Base-by-base conservation (phyloP, 495 filamentous ascomycete species). In the Penicillium maclennaniae region DNA sequence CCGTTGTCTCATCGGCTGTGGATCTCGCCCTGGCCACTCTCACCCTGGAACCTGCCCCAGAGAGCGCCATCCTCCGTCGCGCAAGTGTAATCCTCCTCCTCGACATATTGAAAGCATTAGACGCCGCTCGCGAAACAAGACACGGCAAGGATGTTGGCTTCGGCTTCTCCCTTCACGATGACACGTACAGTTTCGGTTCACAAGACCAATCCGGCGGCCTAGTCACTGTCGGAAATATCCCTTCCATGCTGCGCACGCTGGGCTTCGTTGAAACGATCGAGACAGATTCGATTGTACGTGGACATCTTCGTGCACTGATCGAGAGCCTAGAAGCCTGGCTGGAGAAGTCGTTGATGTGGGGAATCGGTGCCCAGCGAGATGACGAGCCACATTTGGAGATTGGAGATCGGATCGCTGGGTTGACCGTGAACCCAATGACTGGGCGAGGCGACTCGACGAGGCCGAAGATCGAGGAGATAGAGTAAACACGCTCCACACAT, bases 281-380 rank as follows among this genome's bases (percentile, higher is more conserved):
- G 61, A 78, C 72, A 27, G 91, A 96, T 67, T 80, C 76, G 8
- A 72, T 93, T 60, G 88, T 91, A 12, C 79, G 79, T 52, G 82
- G 85, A 44, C 87, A 95, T 74, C 79, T 87, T 20, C 74, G 73
- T 20, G 84, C 81, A 49, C 80, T 92, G 47, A 66, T 86, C 42
- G 88, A 91, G 69, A 87, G 82, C 42, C 55, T 95, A 54, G 82
- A 87, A 65, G 82, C 80, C 19, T 89, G 85, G 86, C 73, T 81
- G 55, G 72, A 88, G 68, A 82, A 79, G 63, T 71, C 69, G 16
- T 45, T 82, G 47, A 59, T 80, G 49, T 76, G 73, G 66, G 66
- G 71, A 0, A 67, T 73, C 43, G 69, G 67, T 43, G 59, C 45
- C n/a, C 62, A 57, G 15, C 44, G 57, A 41, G 50, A 58, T 40